Base-by-base conservation (phyloP, 495 filamentous ascomycete species). In the Oidiodendron maius region DNA sequence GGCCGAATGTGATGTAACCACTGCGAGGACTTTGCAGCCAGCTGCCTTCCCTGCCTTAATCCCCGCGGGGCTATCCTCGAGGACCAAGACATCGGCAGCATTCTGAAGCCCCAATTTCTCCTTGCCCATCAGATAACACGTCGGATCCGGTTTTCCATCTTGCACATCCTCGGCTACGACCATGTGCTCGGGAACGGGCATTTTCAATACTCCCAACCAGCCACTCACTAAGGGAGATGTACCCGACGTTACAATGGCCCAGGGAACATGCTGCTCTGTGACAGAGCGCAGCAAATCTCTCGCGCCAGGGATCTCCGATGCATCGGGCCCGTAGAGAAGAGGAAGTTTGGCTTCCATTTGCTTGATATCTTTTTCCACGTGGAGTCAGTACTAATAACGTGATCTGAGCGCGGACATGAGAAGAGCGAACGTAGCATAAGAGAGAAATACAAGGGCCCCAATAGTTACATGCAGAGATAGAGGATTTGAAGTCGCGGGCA, bases 31-130 rank as follows among this genome's bases (percentile, higher is more conserved):
- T 61, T 80, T 81, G 68, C 88, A 97, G 2, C 88, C 89, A 2
- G 93, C 91, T 1, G 81, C 87, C 66, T 93, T 95, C 18, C 93
- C 91, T 16, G 91, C 83, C 41, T 66, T 69, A 52, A 96, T 91
- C 2, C 93, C 93, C n/a, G 91, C 89, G 0, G 93, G 91, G 40
- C 86, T 84, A 66, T 98, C 93, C 64, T 98, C 93, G 5, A 98
- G 65, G 26, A 98, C 91, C 15, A 96, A 68, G 16, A 93, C 69
- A 12, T 74, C 65, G 12, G 67, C 71, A 24, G 88, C 89, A 35
- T 85, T 86, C 10, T 9, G 22, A 18, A 93, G 63, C 0, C 70
- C 76, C 13, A 95, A 71, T 50, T 72, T 74, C 61, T 78, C 67
- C 37, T 74, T 74, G 0, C 88, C 91, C 3, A 94, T 75, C 26